phyloP scores from a whole-genome alignment of 2,329 filamentous ascomycete species.

The Trichoderma endophyticum region DNA sequence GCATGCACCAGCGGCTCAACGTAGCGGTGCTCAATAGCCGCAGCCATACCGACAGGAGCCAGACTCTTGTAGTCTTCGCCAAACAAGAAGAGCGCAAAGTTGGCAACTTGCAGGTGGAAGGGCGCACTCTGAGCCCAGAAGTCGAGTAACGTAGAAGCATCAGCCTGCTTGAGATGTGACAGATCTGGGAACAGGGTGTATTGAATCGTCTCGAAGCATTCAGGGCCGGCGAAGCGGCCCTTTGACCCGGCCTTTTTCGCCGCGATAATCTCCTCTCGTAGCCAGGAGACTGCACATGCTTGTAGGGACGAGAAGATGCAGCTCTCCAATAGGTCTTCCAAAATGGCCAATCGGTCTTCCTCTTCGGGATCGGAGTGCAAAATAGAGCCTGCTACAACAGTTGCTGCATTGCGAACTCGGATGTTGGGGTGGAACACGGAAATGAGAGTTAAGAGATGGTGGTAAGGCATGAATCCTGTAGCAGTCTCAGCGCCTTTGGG shows the following conservation, averaged over 20 bases:
- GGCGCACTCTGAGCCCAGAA: constrained; percentile 51
- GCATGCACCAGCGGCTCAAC: constrained; percentile 50
- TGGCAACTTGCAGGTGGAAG: constrained; percentile 58
- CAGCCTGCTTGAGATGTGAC: constrained; percentile 43
- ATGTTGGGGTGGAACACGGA: constrained; percentile 56
- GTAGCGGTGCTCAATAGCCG: constrained; percentile 57
- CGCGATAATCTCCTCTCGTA: constrained; percentile 59
- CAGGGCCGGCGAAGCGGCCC: constrained; percentile 48
- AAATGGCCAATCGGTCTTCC: constrained; percentile 56
- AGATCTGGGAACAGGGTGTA: constrained; percentile 60
- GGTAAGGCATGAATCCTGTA: constrained; percentile 56
- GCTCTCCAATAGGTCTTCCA: constrained; percentile 63
- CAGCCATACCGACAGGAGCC: constrained; percentile 54
- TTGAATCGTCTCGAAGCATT: constrained; percentile 58
- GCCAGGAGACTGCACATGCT: constrained; percentile 60
- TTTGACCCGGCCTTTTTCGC: constrained; percentile 35
- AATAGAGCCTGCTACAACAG: constrained; percentile 49
- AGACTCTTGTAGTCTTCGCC: constrained; percentile 44
- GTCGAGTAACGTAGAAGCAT: constrained; percentile 44
- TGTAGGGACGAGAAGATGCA: constrained; percentile 62
- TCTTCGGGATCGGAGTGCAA: constrained; percentile 60
- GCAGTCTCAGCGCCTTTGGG: constrained; percentile 33
- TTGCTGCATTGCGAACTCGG: constrained; percentile 53
- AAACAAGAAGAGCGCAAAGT: constrained; percentile 59
- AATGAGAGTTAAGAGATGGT: constrained; percentile 56